phyloP scores from a whole-genome alignment of 176 grass and related monocot genomes.

The Aegilops bicornis region DNA sequence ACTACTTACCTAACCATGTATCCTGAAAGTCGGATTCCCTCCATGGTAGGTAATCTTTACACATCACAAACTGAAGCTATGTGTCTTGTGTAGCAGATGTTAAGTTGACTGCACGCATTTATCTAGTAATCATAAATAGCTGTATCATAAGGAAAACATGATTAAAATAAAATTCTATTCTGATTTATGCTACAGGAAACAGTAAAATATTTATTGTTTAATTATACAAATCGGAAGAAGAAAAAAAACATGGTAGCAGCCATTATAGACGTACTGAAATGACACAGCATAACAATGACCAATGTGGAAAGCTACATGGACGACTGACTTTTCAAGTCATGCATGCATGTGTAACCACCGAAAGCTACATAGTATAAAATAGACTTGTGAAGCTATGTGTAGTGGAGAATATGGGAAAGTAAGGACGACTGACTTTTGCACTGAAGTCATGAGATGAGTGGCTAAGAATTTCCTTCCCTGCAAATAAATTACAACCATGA shows the following conservation, averaged over 20 bases:
- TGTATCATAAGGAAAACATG: background rate
- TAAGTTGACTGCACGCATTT: background rate
- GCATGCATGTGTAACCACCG: background rate
- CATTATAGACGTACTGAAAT: too few relatives aligned
- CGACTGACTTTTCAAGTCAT: conserved; percentile 9
- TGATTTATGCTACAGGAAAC: background rate
- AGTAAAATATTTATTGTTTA: too few relatives aligned
- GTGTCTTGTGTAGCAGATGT: background rate
- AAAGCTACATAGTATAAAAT: background rate
- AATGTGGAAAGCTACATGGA: background rate
- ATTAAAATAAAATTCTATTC: background rate
- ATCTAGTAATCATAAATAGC: background rate
- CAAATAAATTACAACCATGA: conserved; percentile 4
- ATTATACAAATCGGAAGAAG: too few relatives aligned
- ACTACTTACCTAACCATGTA: background rate
- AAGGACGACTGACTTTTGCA: background rate
- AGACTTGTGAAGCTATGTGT: background rate
- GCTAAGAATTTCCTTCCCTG: background rate
- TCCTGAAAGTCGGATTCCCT: background rate
- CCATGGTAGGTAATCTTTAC: background rate
- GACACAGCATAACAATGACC: background rate
- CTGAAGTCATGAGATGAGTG: background rate
- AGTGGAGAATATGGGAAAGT: background rate
- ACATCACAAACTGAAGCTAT: background rate
- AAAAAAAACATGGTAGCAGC: too few relatives aligned